phyloP scores from a whole-genome alignment of 345 rosid species.

The Iberis pinnata region DNA sequence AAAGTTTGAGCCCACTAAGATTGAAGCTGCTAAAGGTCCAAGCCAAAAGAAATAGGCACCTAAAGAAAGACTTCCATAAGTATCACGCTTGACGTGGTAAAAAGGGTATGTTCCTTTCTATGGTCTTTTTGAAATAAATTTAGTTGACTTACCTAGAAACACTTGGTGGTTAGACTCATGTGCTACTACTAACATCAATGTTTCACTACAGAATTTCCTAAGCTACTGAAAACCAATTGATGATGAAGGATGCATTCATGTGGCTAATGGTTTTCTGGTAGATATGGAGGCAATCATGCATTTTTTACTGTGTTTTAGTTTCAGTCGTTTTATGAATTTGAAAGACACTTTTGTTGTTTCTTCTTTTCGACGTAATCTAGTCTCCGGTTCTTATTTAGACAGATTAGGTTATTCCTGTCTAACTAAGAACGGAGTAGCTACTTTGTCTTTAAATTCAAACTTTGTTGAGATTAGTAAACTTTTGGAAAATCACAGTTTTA shows the following conservation, averaged over 20 bases:
- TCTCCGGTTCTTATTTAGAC: neutral
- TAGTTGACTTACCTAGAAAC: too few species aligned
- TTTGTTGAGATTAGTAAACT: too few species aligned
- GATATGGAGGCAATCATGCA: neutral
- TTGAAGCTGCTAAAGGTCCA: neutral
- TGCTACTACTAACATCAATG: too few species aligned
- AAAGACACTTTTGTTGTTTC: neutral
- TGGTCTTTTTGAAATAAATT: too few species aligned
- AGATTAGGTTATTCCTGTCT: neutral
- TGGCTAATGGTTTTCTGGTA: neutral
- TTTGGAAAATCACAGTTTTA: too few species aligned
- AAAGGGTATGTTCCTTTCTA: too few species aligned
- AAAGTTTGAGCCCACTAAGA: neutral
- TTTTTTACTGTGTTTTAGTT: neutral
- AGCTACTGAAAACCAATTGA: neutral
- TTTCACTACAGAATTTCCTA: neutral
- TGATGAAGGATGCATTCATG: neutral
- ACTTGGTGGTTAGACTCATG: too few species aligned
- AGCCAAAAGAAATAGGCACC: neutral
- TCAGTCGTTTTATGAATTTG: neutral
- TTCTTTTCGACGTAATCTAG: neutral
- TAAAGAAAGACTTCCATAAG: neutral
- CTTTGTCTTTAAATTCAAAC: neutral
- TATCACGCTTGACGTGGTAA: too few species aligned
- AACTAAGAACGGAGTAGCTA: neutral